Evolutionary conservation across 352 stramenopile genomes (phyloP).

Genomic region (Globisporangium paroecandrum): DNA sequence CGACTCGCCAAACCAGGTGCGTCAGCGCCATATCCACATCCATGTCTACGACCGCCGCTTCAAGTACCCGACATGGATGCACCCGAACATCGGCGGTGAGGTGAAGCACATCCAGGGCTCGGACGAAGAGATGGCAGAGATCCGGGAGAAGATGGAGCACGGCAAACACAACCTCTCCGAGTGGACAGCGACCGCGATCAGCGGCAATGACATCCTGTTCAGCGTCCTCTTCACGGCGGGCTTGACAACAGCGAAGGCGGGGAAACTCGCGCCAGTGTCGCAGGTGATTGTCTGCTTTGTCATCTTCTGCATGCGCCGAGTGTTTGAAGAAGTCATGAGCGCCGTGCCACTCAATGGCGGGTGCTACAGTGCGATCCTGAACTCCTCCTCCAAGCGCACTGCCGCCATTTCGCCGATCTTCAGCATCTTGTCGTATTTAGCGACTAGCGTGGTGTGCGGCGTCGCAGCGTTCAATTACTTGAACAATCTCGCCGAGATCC

Average conservation of each 20-base stretch:
- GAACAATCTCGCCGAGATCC: slow-evolving; percentile 51
- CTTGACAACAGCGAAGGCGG: slow-evolving; percentile 38
- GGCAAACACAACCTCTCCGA: slow-evolving; percentile 45
- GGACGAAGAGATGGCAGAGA: slow-evolving; percentile 21
- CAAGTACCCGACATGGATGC: slow-evolving; percentile 65
- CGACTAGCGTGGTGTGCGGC: slow-evolving; percentile 58
- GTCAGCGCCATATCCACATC: slow-evolving; percentile 60
- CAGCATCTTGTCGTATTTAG: slow-evolving; percentile 82
- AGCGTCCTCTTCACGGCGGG: slow-evolving; percentile 71
- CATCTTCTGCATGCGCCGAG: slow-evolving; percentile 46
- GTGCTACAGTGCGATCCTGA: slow-evolving; percentile 85
- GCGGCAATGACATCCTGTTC: slow-evolving; percentile 85
- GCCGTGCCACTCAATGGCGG: slow-evolving; percentile 85
- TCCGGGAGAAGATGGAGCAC: slow-evolving; percentile 16
- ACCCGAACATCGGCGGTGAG: slow-evolving; percentile 61
- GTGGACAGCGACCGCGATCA: slow-evolving; percentile 81
- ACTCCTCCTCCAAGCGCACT: slow-evolving; percentile 76
- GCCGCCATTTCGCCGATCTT: slow-evolving; percentile 73
- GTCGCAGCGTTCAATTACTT: slow-evolving; percentile 80
- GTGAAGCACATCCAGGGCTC: slow-evolving; percentile 23
- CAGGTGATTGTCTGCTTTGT: slow-evolving; percentile 57
- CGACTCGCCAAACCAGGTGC: slow-evolving; percentile 43
- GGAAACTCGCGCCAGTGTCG: slow-evolving; percentile 68
- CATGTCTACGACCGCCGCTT: slow-evolving; percentile 55
- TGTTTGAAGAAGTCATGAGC: slow-evolving; percentile 83